Conservation (phyloP, 768 basidiomycete genomes). For the Piloderma croceum region DNA sequence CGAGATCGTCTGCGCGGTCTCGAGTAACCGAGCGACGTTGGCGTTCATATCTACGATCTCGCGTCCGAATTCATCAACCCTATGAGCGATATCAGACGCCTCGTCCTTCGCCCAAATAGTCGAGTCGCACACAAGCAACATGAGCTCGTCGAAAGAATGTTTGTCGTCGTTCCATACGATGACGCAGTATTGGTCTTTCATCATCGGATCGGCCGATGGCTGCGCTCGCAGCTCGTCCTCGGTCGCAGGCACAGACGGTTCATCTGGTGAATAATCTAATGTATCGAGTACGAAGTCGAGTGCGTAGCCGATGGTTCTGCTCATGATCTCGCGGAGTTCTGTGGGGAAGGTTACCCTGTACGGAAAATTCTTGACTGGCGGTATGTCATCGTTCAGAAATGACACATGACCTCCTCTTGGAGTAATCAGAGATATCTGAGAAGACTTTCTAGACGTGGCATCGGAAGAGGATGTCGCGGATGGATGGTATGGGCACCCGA, state of each 20-base stretch:
- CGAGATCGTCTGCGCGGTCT: slow-evolving; percentile 70
- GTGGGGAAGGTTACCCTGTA: slow-evolving; percentile 51
- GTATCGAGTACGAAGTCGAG: slow-evolving; percentile 82
- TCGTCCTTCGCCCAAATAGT: slow-evolving; percentile 49
- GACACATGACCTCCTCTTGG: slow-evolving; percentile 38
- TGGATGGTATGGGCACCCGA: slow-evolving; percentile 75
- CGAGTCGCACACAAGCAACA: slow-evolving; percentile 58
- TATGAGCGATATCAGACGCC: slow-evolving; percentile 48
- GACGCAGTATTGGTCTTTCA: slow-evolving; percentile 74
- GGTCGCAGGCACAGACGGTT: slow-evolving; percentile 57
- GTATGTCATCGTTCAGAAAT: slow-evolving; percentile 43
- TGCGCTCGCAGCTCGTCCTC: slow-evolving; percentile 70
- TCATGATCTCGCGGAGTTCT: slow-evolving; percentile 71
- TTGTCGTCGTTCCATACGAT: slow-evolving; percentile 97
- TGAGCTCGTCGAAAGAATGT: slow-evolving; percentile 87
- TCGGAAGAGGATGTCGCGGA: slow-evolving; percentile 46
- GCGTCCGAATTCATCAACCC: slow-evolving; percentile 75
- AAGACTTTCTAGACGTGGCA: not conserved
- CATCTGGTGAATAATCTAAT: slow-evolving; percentile 76
- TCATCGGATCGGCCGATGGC: slow-evolving; percentile 72
- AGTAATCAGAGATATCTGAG: slow-evolving; percentile 25
- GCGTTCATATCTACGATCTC: slow-evolving; percentile 77
- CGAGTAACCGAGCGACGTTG: slow-evolving; percentile 50
- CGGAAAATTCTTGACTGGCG: slow-evolving; percentile 56
- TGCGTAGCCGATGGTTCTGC: slow-evolving; percentile 66